Percentiles rank a stretch among this genome's conserved stretches.
phyloP scores from a whole-genome alignment of 345 rosid genomes.

The Camelina neglecta region DNA sequence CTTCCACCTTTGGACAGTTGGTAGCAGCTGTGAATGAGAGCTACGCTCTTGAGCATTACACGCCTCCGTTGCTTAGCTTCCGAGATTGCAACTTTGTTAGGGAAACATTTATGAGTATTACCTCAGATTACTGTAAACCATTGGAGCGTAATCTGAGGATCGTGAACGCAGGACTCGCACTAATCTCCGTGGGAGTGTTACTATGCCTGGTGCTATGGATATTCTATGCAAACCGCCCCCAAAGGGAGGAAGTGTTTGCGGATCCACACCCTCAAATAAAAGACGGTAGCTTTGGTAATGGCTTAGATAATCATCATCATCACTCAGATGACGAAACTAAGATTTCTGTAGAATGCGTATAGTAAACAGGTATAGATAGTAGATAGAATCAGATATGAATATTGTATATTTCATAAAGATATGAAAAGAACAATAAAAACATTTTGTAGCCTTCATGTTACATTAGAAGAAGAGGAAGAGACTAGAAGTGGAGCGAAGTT shows the following conservation, averaged over 20 bases:
- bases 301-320: constrained; percentile 16
- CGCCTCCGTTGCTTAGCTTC: constrained; percentile 88
- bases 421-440: constrained; percentile 23
- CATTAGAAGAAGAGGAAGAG: constrained; percentile 31
- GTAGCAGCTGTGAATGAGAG: constrained; percentile 80
- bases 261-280: constrained; percentile 38
- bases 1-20: constrained; percentile 58
- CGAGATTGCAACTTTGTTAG: constrained; percentile 86
- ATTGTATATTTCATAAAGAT: constrained; percentile 34
- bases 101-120: constrained; percentile 74
- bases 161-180: constrained; percentile 82
- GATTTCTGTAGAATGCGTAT: constrained; percentile 35
- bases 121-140: constrained; percentile 72
- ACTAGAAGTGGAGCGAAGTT: constrained; percentile 43
- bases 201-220: constrained; percentile 92
- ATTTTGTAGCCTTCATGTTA: constrained; percentile 28
- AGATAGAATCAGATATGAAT: constrained; percentile 30
- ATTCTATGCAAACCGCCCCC: constrained; percentile 96
- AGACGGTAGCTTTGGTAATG: constrained; percentile 12
- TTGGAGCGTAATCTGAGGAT: constrained; percentile 70
- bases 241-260: constrained; percentile 97
- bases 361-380: constrained; percentile 35
- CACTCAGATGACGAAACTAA: constrained; percentile 28
- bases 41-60: constrained; percentile 83
- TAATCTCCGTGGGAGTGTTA: constrained; percentile 85